Conservation (phyloP, 164 flowering plant genomes). For the Paratinospora sagittata region DNA sequence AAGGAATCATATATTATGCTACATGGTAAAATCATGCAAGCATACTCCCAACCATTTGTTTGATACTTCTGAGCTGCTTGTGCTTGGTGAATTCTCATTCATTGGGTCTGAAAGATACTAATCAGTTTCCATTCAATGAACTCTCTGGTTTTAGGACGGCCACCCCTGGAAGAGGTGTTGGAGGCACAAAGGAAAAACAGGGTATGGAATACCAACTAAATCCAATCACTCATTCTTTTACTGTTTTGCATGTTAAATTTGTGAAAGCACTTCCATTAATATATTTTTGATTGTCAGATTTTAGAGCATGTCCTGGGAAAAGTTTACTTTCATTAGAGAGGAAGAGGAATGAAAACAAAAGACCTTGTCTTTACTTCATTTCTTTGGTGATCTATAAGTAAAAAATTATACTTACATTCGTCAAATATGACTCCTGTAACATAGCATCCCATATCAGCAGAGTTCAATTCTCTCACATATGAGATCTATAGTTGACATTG, state of each 20-base stretch:
- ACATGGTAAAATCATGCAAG: too few species aligned
- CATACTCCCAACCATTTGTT: too few species aligned
- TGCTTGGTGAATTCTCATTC: not conserved
- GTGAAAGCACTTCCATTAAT: not conserved
- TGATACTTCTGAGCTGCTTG: not conserved
- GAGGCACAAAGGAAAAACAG: constrained; percentile 23
- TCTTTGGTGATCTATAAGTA: not conserved
- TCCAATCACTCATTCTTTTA: not conserved
- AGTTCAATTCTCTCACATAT: not conserved
- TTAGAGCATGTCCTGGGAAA: not conserved
- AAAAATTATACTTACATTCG: too few species aligned
- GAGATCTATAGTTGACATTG: not conserved
- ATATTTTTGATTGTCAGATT: not conserved
- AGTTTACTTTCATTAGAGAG: not conserved
- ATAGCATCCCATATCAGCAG: not conserved
- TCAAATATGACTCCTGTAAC: not conserved
- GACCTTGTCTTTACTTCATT: not conserved
- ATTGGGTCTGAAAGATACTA: not conserved
- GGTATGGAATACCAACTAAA: constrained; percentile 13
- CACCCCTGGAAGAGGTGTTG: constrained; percentile 24
- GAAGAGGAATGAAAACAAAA: too few species aligned
- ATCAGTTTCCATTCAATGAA: not conserved
- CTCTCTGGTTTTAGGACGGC: constrained; percentile 25
- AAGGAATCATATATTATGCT: too few species aligned
- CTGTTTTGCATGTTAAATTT: not conserved